These are phyloP conservation scores for Akanthomyces uredinophilus DNA, from an alignment of 2,329 filamentous ascomycete genomes.

Conservation along the genomic window DNA sequence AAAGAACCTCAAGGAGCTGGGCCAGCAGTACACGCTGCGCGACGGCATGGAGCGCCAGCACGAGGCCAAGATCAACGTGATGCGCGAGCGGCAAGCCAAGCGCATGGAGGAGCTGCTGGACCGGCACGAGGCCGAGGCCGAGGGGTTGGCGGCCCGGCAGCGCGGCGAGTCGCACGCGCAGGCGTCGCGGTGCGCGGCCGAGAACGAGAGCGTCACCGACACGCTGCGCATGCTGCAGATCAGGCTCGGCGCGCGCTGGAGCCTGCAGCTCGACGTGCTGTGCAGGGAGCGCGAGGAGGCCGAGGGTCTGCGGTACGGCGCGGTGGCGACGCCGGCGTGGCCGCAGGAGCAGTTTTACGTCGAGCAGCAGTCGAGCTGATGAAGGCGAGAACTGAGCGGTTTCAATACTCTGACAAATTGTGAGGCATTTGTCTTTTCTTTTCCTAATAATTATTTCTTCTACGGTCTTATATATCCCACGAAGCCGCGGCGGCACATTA, in stretches of 20 bases:
- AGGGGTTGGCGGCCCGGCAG: conserved; percentile 40
- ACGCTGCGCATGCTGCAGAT: conserved; percentile 42
- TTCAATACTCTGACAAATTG: no score
- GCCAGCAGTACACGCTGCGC: conserved; percentile 55
- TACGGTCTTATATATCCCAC: background rate
- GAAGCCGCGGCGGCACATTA: background rate
- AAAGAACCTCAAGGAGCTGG: conserved; percentile 52
- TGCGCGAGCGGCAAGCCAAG: conserved; percentile 59
- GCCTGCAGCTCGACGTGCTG: conserved; percentile 46
- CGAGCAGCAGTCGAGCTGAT: background rate
- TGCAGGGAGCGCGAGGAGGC: conserved; percentile 46
- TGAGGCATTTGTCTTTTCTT: background rate
- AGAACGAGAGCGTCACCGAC: conserved; percentile 43
- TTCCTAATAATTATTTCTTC: background rate
- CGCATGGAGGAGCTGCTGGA: conserved; percentile 54
- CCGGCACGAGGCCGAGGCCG: conserved; percentile 49
- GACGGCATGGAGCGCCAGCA: conserved; percentile 56
- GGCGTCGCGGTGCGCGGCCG: conserved; percentile 41
- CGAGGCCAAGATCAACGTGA: conserved; percentile 57
- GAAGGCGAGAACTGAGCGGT: no score
- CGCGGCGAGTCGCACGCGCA: conserved; percentile 44
- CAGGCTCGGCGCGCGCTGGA: conserved; percentile 46
- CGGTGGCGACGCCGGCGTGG: conserved; percentile 29
- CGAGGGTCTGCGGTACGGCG: conserved; percentile 38
- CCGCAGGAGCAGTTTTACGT: conserved; percentile 19